phyloP scores from a whole-genome alignment of 495 filamentous ascomycete species.

The Bathelium albidoporum region DNA sequence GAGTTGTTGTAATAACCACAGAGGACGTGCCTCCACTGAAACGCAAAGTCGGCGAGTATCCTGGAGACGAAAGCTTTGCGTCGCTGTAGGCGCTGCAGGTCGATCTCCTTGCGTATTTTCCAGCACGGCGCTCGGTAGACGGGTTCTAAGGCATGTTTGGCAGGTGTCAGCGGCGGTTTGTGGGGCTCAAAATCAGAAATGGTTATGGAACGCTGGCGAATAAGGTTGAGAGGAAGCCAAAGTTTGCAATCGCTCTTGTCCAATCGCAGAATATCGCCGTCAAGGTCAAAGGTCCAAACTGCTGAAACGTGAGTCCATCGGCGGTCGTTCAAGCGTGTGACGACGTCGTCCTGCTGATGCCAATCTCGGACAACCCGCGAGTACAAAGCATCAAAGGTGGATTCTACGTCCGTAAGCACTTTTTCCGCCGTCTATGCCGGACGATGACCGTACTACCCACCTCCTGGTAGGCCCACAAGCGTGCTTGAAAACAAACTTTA shows the following conservation, averaged over 20 bases:
- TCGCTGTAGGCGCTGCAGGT: slow-evolving; percentile 11
- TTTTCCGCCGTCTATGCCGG: slow-evolving; percentile 1
- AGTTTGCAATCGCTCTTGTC: slow-evolving; percentile 10
- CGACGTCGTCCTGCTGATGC: slow-evolving; percentile 16
- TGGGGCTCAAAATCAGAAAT: slow-evolving; percentile 15
- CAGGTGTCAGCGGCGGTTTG: slow-evolving; percentile 6
- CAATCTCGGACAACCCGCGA: slow-evolving; percentile 2
- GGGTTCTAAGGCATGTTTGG: slow-evolving; percentile 9
- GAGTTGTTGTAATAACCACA: slow-evolving; percentile 13
- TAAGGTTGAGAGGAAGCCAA: slow-evolving; percentile 13
- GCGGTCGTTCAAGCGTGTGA: slow-evolving; percentile 11
- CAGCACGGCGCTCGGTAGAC: slow-evolving; percentile 5
- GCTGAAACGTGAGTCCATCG: slow-evolving; percentile 8
- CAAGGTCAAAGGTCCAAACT: slow-evolving; percentile 16
- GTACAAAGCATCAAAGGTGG: slow-evolving; percentile 15
- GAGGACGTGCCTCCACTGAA: slow-evolving; percentile 16
- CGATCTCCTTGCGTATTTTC: slow-evolving; percentile 8
- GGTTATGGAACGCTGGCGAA: slow-evolving; percentile 15
- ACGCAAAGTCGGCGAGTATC: slow-evolving; percentile 14
- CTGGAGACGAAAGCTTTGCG: slow-evolving; percentile 14
- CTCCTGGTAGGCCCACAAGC: slow-evolving; percentile 13
- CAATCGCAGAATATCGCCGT: slow-evolving; percentile 14
- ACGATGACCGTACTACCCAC: slow-evolving; percentile 6
- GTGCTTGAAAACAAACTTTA: slow-evolving; percentile 12
- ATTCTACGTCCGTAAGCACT: slow-evolving; percentile 11